Conservation (phyloP, 805 yeast genomes). For the Candida pseudoglaebosa region DNA sequence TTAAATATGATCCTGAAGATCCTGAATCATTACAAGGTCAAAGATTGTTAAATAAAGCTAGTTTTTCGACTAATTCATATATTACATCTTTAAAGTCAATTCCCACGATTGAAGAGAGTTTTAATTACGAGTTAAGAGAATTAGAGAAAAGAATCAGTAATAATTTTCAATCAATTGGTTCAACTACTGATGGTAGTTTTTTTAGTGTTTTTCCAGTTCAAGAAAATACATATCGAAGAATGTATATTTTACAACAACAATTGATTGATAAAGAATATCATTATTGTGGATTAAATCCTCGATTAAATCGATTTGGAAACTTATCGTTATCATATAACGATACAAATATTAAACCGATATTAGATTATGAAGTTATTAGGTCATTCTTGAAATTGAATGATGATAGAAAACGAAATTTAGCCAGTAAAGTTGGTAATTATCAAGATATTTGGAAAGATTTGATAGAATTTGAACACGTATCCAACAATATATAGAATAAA, state of each 20-base stretch:
- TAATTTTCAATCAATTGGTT: constrained; percentile 63
- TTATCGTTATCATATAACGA: constrained; percentile 31
- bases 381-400: constrained; percentile 53
- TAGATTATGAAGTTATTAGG: constrained; percentile 58
- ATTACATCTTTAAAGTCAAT: constrained; percentile 52
- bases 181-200: constrained; percentile 75
- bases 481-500: constrained; percentile 16
- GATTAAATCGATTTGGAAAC: constrained; percentile 53
- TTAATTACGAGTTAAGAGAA: constrained; percentile 17
- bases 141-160: constrained; percentile 7
- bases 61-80: constrained; percentile 63
- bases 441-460: constrained; percentile 68
- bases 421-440: constrained; percentile 50
- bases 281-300: constrained; percentile 77
- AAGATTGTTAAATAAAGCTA: constrained; percentile 61
- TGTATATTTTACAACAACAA: constrained; percentile 85
- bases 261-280: constrained; percentile 72
- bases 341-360: constrained; percentile 53
- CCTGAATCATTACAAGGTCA: constrained; percentile 79
- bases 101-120: constrained; percentile 33
- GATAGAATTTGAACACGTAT: constrained; percentile 48
- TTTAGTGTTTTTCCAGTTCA: constrained; percentile 68
- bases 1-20: constrained; percentile 91
- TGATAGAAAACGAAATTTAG: constrained; percentile 50
- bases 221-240: constrained; percentile 72